A percentile compares a stretch with the other conserved stretches of the same genome.
phyloP scores from a whole-genome alignment of 2,329 filamentous ascomycete species.

The Colletotrichum melonis region DNA sequence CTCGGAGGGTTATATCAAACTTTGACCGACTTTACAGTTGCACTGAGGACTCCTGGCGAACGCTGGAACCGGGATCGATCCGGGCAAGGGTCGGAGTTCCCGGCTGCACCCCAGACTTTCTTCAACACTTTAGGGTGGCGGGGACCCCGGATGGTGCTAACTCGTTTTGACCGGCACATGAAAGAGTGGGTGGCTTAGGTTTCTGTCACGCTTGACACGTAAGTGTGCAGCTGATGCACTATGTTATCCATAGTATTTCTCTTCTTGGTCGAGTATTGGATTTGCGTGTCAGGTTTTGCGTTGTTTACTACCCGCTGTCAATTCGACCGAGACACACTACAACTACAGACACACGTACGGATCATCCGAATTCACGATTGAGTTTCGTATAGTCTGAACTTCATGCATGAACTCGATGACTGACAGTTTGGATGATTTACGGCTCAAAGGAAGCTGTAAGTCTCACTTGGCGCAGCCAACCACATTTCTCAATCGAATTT shows the following conservation, averaged over 20 bases:
- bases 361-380: not conserved
- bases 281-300: not conserved
- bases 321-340: slow-evolving; percentile 8
- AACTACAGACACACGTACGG: not conserved
- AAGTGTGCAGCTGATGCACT: slow-evolving; percentile 5
- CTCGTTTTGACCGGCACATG: slow-evolving; percentile 5
- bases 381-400: not conserved
- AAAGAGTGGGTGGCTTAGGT: not conserved
- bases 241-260: not conserved
- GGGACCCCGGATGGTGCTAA: slow-evolving; percentile 29
- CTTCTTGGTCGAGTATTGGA: not conserved
- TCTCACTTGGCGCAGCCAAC: not conserved
- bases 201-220: slow-evolving; percentile 11
- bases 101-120: slow-evolving; percentile 32
- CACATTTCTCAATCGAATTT: not conserved
- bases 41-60: not conserved
- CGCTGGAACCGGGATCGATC: slow-evolving; percentile 23
- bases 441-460: not conserved
- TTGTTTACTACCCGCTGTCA: not conserved
- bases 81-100: slow-evolving; percentile 23
- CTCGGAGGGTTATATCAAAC: slow-evolving; percentile 28
- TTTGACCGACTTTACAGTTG: slow-evolving; percentile 16
- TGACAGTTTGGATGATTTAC: no score
- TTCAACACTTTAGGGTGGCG: slow-evolving; percentile 15
- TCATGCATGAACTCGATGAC: not conserved